These are phyloP conservation scores for Diaporthe sp. DNA, from an alignment of 2,329 filamentous ascomycete genomes.

Conservation along the genomic window DNA sequence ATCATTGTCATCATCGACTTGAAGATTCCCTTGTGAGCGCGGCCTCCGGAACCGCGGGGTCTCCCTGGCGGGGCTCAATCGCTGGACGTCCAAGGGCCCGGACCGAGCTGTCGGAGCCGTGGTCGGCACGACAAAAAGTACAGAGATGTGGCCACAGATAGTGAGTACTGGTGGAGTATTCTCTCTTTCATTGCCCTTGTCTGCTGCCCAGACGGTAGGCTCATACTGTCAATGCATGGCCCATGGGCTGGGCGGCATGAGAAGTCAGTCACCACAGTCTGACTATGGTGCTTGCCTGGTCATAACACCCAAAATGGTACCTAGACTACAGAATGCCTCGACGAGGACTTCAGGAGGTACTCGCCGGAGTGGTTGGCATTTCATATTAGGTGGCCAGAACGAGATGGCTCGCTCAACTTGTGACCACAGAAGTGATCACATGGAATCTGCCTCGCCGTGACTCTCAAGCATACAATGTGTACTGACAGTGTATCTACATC, in stretches of 20 bases:
- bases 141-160: background rate
- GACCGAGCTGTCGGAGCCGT: conserved; percentile 13
- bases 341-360: no score
- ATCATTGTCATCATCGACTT: conserved; percentile 25
- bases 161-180: background rate
- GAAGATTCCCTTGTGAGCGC: background rate
- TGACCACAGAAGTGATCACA: no score
- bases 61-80: conserved; percentile 15
- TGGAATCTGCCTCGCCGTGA: background rate
- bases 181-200: background rate
- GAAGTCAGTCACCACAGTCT: background rate
- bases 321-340: no score
- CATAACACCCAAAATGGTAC: background rate
- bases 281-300: background rate
- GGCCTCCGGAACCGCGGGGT: conserved; percentile 19
- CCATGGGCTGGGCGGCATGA: background rate
- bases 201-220: background rate
- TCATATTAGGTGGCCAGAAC: background rate
- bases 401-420: background rate
- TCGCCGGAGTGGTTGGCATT: background rate
- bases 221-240: background rate
- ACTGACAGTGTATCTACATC: background rate
- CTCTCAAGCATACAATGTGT: background rate
- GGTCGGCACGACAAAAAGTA: conserved; percentile 17
- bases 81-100: background rate